A percentile compares a stretch with the other conserved stretches of the same genome.
phyloP scores from a whole-genome alignment of 2,329 filamentous ascomycete species.

The Cyclaneusma minus region DNA sequence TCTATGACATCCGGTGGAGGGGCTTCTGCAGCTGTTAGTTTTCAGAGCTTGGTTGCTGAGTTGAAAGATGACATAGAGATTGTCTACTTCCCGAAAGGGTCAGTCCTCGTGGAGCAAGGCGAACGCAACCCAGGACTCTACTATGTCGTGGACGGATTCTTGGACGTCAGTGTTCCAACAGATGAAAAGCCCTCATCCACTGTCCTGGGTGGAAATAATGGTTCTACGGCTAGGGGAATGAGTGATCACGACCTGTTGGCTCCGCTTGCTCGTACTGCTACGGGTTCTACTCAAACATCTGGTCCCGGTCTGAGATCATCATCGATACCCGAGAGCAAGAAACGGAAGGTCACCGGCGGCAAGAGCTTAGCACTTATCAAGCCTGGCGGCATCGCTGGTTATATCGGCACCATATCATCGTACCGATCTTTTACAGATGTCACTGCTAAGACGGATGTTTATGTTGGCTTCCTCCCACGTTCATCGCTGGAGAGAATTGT shows the following conservation, averaged over 20 bases:
- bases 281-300: conserved; percentile 21
- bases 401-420: conserved; percentile 85
- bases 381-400: conserved; percentile 84
- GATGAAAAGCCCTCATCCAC: conserved; percentile 23
- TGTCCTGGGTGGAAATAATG: conserved; percentile 14
- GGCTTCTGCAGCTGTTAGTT: conserved; percentile 42
- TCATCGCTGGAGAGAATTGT: conserved; percentile 80
- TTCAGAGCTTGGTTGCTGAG: conserved; percentile 56
- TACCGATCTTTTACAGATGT: conserved; percentile 96
- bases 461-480: conserved; percentile 85
- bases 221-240: conserved; percentile 9
- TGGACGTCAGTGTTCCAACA: conserved; percentile 78
- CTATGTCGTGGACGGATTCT: conserved; percentile 92
- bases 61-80: conserved; percentile 90
- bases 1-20: conserved; percentile 62
- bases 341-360: conserved; percentile 33
- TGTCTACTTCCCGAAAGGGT: conserved; percentile 90
- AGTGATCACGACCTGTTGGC: conserved; percentile 23
- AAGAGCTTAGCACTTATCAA: conserved; percentile 81
- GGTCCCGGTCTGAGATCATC: conserved; percentile 7
- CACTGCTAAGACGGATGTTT: conserved; percentile 93
- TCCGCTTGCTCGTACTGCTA: conserved; percentile 27
- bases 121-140: conserved; percentile 94
- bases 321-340: conserved; percentile 25
- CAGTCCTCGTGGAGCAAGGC: conserved; percentile 88